Evolutionary conservation across 768 basidiomycete genomes (phyloP).

Genomic region (Lactarius akahatsu): DNA sequence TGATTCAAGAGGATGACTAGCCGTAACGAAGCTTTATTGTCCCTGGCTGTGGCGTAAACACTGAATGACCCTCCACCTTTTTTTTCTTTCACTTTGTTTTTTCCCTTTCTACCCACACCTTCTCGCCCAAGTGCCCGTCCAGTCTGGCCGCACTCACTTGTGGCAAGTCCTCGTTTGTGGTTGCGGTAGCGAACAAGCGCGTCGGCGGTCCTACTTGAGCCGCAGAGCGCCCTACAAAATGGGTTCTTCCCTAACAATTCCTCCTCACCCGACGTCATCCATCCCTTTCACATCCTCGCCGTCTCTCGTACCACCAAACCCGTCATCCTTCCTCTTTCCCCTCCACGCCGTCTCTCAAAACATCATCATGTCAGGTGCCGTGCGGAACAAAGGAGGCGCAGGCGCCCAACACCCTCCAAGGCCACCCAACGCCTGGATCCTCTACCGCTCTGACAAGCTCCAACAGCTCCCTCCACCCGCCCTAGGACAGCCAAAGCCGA

Average conservation of each 20-base stretch:
- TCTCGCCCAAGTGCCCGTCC: neutral
- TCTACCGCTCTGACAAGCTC: conserved; percentile 49
- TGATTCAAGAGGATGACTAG: neutral
- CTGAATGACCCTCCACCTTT: conserved; percentile 2
- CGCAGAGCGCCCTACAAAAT: conserved; percentile 25
- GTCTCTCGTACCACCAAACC: neutral
- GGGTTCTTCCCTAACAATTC: conserved; percentile 10
- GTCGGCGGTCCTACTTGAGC: neutral
- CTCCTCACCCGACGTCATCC: conserved; percentile 2
- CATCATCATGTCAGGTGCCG: conserved; percentile 16
- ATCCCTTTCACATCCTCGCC: conserved; percentile 2
- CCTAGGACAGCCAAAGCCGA: conserved; percentile 32
- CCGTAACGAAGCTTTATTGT: neutral
- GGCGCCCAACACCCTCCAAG: conserved; percentile 34
- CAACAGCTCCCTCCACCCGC: conserved; percentile 35
- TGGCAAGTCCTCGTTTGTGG: conserved; percentile 7
- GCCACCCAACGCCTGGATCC: conserved; percentile 52
- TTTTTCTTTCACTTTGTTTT: neutral
- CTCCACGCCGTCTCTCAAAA: neutral
- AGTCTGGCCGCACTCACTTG: conserved; percentile 3
- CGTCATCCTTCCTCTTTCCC: neutral
- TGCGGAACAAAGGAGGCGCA: conserved; percentile 14
- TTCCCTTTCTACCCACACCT: neutral
- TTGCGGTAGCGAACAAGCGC: conserved; percentile 14
- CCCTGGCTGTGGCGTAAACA: neutral